Base-by-base conservation (phyloP, 306 rosid species). In the Trifolium subterraneum region DNA sequence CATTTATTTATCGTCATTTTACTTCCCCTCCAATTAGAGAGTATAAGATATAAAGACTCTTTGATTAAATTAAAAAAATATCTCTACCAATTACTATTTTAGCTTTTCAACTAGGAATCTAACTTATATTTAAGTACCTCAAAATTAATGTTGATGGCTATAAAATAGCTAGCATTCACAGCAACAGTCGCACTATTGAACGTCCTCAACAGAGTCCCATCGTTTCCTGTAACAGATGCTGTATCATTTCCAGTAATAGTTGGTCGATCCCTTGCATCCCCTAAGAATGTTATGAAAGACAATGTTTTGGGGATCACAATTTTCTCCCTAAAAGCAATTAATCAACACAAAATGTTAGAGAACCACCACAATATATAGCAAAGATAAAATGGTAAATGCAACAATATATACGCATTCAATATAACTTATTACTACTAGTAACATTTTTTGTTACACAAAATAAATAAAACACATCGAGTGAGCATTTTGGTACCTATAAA, bases 231-330 rank as follows among this genome's bases (percentile, higher is more conserved):
- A 52, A 16, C 23, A 11, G 87, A 81, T 0, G 89, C 89, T 11
- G 90, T 89, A 84, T 87, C 97, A 51, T 89, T 91, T 41, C 90
- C 94, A 0, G 89, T 91, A 15, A 91, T 84, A 6, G 84, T 84
- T 8, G 94, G 92, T 12, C 79, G 88, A 55, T 84, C 63, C 1
- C 0, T 31, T 1, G 67, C 85, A 5, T 84, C 83, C 35, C 97
- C 94, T 36, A 77, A 58, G 5, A 91, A 83, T 44, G 97, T 87
- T 20, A 91, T 66, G 60, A 84, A 91, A 2, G 88, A 78, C 73
- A 69, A 23, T 39, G 74, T 77, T 76, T 77, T 78, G 0, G 89
- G 90, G 35, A 91, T 81, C 68, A 25, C 48, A 4, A 89, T 67
- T 72, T 89, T 91, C 79, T 91, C 94, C 88, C 94, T 91, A 8